These are phyloP conservation scores for Linnemannia elongata DNA, from an alignment of 192 early-diverging fungal genomes.

Conservation along the genomic window DNA sequence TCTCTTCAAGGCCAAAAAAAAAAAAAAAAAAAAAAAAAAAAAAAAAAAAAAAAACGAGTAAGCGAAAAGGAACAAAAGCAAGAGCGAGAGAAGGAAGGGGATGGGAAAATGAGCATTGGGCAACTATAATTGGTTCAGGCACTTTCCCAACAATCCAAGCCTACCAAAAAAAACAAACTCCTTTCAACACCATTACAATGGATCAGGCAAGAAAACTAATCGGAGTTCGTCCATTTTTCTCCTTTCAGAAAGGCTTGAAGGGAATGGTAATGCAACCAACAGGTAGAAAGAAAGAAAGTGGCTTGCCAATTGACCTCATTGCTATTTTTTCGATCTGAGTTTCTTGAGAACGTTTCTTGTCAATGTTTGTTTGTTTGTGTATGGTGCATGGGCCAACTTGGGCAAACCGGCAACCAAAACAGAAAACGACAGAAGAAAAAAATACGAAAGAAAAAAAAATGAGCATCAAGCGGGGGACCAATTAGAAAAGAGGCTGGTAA, in stretches of 20 bases:
- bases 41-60: neutral
- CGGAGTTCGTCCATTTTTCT: neutral
- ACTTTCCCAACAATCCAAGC: neutral
- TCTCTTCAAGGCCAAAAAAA: neutral
- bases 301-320: neutral
- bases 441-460: neutral
- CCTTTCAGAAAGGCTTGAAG: neutral
- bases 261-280: neutral
- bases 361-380: neutral
- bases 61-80: neutral
- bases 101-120: slow-evolving; percentile 1
- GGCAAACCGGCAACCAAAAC: neutral
- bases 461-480: neutral
- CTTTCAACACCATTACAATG: too few relatives aligned
- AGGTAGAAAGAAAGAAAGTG: neutral
- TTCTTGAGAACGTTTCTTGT: neutral
- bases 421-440: neutral
- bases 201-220: neutral
- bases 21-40: neutral
- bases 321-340: neutral
- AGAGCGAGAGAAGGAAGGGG: neutral
- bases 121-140: neutral
- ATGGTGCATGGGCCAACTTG: neutral
- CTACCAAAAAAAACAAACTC: neutral
- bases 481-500: neutral